phyloP scores from a whole-genome alignment of 495 filamentous ascomycete species.

The Neohortaea acidophila region DNA sequence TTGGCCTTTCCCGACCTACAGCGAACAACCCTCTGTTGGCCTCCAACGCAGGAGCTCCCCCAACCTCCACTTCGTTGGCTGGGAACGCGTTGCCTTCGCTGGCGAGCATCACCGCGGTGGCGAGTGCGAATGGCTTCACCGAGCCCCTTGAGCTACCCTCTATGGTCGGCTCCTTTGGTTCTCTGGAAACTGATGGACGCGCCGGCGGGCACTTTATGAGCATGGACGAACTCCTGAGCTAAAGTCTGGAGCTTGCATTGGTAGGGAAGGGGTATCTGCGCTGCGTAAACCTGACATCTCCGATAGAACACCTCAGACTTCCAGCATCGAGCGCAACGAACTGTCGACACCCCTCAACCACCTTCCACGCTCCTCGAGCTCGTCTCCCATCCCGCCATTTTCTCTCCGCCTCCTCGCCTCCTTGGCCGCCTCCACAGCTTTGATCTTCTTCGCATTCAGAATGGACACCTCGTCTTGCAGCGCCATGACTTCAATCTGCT shows the following conservation, averaged over 20 bases:
- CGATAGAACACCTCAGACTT: no score
- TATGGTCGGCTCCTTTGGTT: neutral
- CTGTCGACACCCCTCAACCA: constrained; percentile 65
- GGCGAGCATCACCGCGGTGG: constrained; percentile 1
- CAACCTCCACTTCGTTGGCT: constrained; percentile 2
- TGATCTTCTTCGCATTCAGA: constrained; percentile 55
- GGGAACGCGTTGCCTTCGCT: constrained; percentile 10
- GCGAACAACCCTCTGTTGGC: constrained; percentile 19
- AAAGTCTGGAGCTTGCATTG: no score
- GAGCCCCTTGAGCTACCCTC: constrained; percentile 11
- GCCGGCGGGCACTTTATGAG: constrained; percentile 6
- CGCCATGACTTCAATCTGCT: constrained; percentile 55
- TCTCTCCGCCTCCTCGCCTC: constrained; percentile 72
- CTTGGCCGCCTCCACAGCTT: constrained; percentile 50
- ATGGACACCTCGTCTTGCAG: constrained; percentile 55
- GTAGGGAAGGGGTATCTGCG: no score
- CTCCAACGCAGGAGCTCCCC: constrained; percentile 11
- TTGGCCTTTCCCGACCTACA: no score
- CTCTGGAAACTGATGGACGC: constrained; percentile 1
- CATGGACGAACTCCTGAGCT: constrained; percentile 9
- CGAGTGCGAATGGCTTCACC: neutral
- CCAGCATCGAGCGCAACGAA: constrained; percentile 52
- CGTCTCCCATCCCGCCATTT: constrained; percentile 52
- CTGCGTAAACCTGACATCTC: no score
- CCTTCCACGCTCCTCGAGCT: constrained; percentile 64